phyloP scores from a whole-genome alignment of 2,329 filamentous ascomycete genomes.

The Ceratocystis smalleyi region DNA sequence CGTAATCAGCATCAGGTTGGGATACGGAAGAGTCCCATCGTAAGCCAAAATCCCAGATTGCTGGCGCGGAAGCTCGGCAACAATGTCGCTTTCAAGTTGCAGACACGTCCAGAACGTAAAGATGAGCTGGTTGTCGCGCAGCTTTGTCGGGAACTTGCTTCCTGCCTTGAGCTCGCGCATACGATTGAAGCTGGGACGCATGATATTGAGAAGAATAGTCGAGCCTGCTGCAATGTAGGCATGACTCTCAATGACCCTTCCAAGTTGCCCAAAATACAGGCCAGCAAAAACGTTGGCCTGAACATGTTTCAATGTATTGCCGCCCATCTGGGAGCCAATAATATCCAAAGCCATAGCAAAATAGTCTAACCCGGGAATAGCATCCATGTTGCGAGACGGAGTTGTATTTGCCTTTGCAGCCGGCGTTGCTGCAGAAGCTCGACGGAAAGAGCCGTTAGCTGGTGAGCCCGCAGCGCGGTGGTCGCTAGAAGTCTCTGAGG shows the following conservation, averaged over 20 bases:
- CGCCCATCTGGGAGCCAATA: conserved; percentile 63
- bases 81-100: conserved; percentile 85
- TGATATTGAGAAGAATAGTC: conserved; percentile 50
- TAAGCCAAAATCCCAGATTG: conserved; percentile 46
- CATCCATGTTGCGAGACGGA: conserved; percentile 50
- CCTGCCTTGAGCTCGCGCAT: conserved; percentile 29
- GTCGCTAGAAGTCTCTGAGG: conserved; percentile 29
- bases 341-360: conserved; percentile 79
- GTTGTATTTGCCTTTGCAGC: not conserved
- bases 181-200: conserved; percentile 50
- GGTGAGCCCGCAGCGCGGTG: conserved; percentile 27
- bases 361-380: conserved; percentile 79
- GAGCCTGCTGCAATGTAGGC: conserved; percentile 43
- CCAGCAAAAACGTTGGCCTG: conserved; percentile 75
- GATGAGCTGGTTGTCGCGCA: conserved; percentile 47
- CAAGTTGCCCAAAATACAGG: conserved; percentile 78
- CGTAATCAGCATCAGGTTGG: conserved; percentile 32
- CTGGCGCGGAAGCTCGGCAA: conserved; percentile 62
- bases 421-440: not conserved
- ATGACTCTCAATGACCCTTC: conserved; percentile 72
- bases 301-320: conserved; percentile 66
- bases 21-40: conserved; percentile 51
- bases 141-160: conserved; percentile 23
- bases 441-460: conserved; percentile 17
- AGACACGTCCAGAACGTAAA: conserved; percentile 87